phyloP scores from a whole-genome alignment of 2,329 filamentous ascomycete species.

The Fusarium nematophilum region DNA sequence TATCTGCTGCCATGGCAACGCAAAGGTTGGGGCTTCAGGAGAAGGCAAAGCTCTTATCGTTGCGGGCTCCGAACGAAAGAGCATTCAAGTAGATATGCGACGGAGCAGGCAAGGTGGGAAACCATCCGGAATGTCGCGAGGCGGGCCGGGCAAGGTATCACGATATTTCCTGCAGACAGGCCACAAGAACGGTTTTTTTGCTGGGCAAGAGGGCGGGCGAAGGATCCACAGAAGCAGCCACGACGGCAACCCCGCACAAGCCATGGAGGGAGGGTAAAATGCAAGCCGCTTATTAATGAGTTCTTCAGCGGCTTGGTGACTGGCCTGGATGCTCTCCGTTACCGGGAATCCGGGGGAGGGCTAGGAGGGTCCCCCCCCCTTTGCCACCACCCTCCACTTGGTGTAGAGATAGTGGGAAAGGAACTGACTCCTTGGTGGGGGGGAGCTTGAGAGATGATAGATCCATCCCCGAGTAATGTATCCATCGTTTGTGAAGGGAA shows the following conservation, averaged over 20 bases:
- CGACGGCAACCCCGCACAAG: constrained; percentile 8
- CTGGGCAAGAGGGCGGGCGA: too few species aligned
- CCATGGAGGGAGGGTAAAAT: neutral
- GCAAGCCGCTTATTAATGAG: constrained; percentile 6
- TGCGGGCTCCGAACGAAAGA: neutral
- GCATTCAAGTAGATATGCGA: neutral
- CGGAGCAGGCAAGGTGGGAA: neutral
- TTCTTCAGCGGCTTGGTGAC: neutral
- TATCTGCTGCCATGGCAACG: constrained; percentile 24
- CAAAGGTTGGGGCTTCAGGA: neutral
- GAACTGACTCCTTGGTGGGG: neutral
- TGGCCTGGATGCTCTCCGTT: constrained; percentile 23
- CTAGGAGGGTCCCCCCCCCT: too few species aligned
- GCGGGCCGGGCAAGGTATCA: neutral
- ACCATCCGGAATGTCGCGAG: constrained; percentile 1
- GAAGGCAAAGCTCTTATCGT: neutral
- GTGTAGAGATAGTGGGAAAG: neutral
- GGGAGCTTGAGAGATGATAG: neutral
- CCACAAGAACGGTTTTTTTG: neutral
- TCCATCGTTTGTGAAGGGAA: neutral
- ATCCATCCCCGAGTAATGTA: neutral
- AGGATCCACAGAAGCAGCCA: neutral
- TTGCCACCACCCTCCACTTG: constrained; percentile 1
- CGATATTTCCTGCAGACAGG: constrained; percentile 17
- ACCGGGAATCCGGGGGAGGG: constrained; percentile 21